Evolutionary conservation across 768 basidiomycete genomes (phyloP), one percentile per base, ranked within the genome.

Genomic region (Boletus speciosus): DNA sequence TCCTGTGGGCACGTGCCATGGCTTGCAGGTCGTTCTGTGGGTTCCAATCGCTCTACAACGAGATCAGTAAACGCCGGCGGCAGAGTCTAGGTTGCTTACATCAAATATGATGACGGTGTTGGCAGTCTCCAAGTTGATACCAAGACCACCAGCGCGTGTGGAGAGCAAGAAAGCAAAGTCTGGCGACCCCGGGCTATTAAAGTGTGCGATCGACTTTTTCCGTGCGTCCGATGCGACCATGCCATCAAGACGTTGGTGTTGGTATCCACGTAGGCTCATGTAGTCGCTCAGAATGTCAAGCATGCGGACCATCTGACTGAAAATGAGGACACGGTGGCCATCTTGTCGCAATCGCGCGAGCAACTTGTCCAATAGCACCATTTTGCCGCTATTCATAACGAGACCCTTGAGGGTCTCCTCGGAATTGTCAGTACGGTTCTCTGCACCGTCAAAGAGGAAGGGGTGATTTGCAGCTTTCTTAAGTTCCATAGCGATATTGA

Each of bases 401-500:
- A 99, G 81, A n/a, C 94, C 95, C 64, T 90, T 92, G 56, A 98
- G 81, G 15, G 84, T 85, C 67, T 98, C 96, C 46, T 97, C 93
- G 14, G 76, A 69, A 54, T 76, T 84, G 42, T 79, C 78, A 4
- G 79, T 76, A 48, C 70, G 71, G 4, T 76, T 73, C 72, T 98
- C 97, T 21, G 93, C 97, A 27, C 97, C 97, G 49, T 99, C 97
- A 64, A 98, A 98, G 2, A 99, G 82, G 70, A 88, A 99, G 1
- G 97, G 97, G 65, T 99, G 97, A 66, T 98, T 98, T 27, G 93
- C 93, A 1, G 95, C 94, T 72, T 99, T 98, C 79, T 98, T 98
- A 47, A 98, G 78, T 70, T 98, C 97, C 95, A 99, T 97, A 1
- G 96, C 96, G 50, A 99, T 96, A 68, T 99, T 99, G 68, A 99